Evolutionary conservation across 129 eudicot species (phyloP), one percentile per base, ranked within the genome.

Genomic region (Centaurea solstitialis): DNA sequence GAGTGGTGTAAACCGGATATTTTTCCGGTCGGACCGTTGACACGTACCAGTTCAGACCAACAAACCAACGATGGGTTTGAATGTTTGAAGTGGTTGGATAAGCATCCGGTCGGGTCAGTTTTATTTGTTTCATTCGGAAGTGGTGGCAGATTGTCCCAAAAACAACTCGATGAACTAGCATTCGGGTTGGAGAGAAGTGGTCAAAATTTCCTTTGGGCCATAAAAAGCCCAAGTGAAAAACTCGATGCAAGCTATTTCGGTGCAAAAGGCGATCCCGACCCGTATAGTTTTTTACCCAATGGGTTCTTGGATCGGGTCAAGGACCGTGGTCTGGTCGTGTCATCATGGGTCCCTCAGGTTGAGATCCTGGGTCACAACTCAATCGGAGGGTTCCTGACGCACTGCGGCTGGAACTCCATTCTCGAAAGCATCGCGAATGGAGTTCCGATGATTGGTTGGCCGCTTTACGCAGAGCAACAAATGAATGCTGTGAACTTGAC

Each of bases 1-100:
- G 82, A 81, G 11, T 84, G 84, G 76, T 86, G 86, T 50, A 76
- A 61, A 69, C 87, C 87, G 38, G 74, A 76, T 64, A 66, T 86
- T 78, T 86, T 86, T 23, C 37, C 88, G 39, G 85, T 88, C 62
- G 90, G 89, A 18, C 92, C 92, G 76, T 74, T 88, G 71, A 81
- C 86, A 28, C 79, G 76, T 10, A 18, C 66, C 3, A 81, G 85
- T 47, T 57, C 72, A 22, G 24, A 37, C 4, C 66, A 75, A 12
- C 75, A 0, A 11, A 67, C 43, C 43, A 26, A 20, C 12, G 76
- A 76, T 13, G 79, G 71, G 72, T 61, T 81, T 24, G 87, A 74
- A 72, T 79, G 89, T 71, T 74, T 86, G 30, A 26, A 26, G 30
- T 26, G 30, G 30, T 26, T 26, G 30, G 30, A 26, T 26, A 26